Evolutionary conservation across 352 stramenopile genomes (phyloP), one percentile per base, ranked within the genome.

Genomic region (Globisporangium irregulare): DNA sequence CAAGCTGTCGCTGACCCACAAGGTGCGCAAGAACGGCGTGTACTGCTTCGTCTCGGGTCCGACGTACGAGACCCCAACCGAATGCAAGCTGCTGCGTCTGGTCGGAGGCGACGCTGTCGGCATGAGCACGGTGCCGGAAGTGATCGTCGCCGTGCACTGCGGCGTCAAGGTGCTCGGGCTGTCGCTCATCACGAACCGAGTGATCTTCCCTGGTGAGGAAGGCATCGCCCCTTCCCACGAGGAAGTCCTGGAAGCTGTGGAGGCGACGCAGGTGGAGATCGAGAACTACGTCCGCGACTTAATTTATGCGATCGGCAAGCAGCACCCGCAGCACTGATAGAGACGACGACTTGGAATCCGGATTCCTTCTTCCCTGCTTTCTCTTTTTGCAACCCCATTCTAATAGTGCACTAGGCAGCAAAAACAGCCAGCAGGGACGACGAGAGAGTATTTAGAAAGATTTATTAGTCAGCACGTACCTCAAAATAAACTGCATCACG

Each of bases 21-120:
- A 95, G 75, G 68, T 98, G 41, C 81, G 85, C 32, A 80, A 75
- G 22, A 74, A 96, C 71, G 95, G 91, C 65, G 95, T 94, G 1
- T 99, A 99, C 82, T 98, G 94, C 76, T 99, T 99, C 77, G 95
- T 99, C 10, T 98, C 89, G 4, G 97, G 93, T 24, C 97, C 97
- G 9, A 98, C 97, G 67, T 99, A 98, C 76, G 97, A 99, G 81
- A 98, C 93, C 27, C 91, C 92, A 36, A 93, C 92, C 9, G 97
- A 99, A 73, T 98, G 91, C 69, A 80, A 82, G 43, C 96, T 99
- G 67, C 76, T 99, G n/a, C 75, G 93, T 55, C 76, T 91, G 24
- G 82, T 99, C 7, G 95, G 96, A 38, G 92, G 88, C 24, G 94
- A 98, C 74, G 86, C 91, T 22, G 97, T 99, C 2, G 97, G 97